phyloP scores from a whole-genome alignment of 148 eudicot genomes.

The Diospyros kaki region DNA sequence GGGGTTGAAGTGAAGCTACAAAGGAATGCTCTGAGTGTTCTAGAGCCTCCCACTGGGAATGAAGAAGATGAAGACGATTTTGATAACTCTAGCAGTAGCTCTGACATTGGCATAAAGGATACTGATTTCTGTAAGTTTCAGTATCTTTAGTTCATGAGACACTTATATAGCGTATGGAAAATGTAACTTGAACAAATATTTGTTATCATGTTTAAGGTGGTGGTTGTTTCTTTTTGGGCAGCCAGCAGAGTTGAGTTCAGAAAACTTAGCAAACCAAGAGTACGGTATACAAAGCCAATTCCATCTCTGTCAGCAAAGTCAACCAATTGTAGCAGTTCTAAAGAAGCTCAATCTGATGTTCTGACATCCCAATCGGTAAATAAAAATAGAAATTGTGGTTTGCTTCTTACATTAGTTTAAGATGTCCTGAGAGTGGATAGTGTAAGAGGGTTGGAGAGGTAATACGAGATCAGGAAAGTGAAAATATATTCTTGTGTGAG shows the following conservation, averaged over 20 bases:
- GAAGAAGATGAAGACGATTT: slow-evolving; percentile 61
- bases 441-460: no score
- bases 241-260: slow-evolving; percentile 54
- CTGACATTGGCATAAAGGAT: slow-evolving; percentile 71
- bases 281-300: slow-evolving; percentile 61
- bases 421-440: no score
- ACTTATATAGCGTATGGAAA: not conserved
- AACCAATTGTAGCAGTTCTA: slow-evolving; percentile 37
- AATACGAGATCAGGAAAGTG: no score
- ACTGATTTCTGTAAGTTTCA: slow-evolving; percentile 59
- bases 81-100: slow-evolving; percentile 74
- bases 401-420: no score
- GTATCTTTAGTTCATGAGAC: not conserved
- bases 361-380: slow-evolving; percentile 53
- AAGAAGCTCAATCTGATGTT: slow-evolving; percentile 37
- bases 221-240: slow-evolving; percentile 22
- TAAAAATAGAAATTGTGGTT: not conserved
- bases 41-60: slow-evolving; percentile 92
- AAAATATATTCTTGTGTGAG: no score
- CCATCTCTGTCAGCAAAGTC: slow-evolving; percentile 54
- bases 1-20: slow-evolving; percentile 97
- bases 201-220: not conserved
- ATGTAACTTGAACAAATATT: no score
- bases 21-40: slow-evolving; percentile 89
- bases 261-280: slow-evolving; percentile 76